These are phyloP conservation scores for Golovinomyces cichoracearum DNA, from an alignment of 2,329 filamentous ascomycete species.

Conservation along the genomic window DNA sequence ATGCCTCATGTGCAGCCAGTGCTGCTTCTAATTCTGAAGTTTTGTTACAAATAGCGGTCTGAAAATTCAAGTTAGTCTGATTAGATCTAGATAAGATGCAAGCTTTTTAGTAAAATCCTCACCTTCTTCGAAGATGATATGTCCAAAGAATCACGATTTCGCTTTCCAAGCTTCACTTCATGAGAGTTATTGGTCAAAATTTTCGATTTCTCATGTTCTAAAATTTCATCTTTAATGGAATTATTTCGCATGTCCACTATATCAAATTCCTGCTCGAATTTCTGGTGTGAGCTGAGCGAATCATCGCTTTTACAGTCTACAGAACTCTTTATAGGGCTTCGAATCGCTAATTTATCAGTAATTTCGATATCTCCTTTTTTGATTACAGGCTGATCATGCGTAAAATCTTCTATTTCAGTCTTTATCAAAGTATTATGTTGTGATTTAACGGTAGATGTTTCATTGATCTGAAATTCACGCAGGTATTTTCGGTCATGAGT, in stretches of 20 bases:
- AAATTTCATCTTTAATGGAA: background rate
- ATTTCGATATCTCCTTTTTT: conserved; percentile 7
- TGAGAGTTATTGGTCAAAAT: background rate
- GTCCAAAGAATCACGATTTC: conserved; percentile 6
- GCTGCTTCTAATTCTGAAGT: conserved; percentile 7
- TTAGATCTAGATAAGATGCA: no score
- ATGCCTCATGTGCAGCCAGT: conserved; percentile 7
- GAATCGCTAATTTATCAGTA: no score
- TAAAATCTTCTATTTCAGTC: no score
- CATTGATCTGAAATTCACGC: conserved; percentile 2
- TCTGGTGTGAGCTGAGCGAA: no score
- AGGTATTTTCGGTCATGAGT: conserved; percentile 6
- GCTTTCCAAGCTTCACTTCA: conserved; percentile 4
- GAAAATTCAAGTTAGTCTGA: background rate
- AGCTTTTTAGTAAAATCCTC: background rate
- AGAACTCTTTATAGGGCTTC: no score
- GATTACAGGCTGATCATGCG: background rate
- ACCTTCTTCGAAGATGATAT: conserved; percentile 8
- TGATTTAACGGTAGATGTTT: background rate
- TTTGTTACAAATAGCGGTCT: background rate
- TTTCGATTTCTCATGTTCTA: background rate
- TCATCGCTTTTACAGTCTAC: no score
- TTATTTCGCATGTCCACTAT: no score
- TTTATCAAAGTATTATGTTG: no score
- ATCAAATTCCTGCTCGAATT: no score